These are phyloP conservation scores for Calonectria hongkongensis DNA, from an alignment of 2,329 filamentous ascomycete genomes.

Conservation along the genomic window DNA sequence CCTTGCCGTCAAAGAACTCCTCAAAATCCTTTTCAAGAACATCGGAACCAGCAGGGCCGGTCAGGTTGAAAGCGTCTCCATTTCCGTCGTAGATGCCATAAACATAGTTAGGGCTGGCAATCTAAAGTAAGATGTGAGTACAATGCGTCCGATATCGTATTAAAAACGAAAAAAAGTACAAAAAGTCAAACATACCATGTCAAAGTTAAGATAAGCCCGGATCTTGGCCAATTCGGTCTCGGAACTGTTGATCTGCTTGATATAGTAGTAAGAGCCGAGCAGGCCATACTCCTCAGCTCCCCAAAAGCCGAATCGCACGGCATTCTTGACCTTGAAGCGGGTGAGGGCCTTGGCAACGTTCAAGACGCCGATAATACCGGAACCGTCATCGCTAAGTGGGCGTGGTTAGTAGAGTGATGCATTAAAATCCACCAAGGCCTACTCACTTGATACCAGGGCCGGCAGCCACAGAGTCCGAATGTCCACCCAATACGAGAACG, in stretches of 20 bases:
- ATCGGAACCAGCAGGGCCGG: conserved; percentile 73
- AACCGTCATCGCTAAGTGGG: conserved; percentile 71
- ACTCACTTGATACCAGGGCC: conserved; percentile 75
- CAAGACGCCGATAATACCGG: conserved; percentile 69
- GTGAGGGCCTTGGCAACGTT: conserved; percentile 66
- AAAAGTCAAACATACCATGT: conserved; percentile 66
- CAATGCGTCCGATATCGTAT: not conserved
- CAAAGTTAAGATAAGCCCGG: conserved; percentile 74
- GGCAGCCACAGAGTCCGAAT: conserved; percentile 68
- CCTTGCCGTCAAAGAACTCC: conserved; percentile 69
- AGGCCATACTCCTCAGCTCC: conserved; percentile 71
- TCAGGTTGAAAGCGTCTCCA: conserved; percentile 75
- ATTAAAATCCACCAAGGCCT: fast-evolving
- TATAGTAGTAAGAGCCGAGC: conserved; percentile 70
- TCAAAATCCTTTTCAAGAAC: conserved; percentile 76
- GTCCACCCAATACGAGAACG: conserved; percentile 68
- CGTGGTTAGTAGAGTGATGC: conserved; percentile 8
- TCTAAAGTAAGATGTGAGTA: conserved; percentile 48
- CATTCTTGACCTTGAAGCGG: conserved; percentile 67
- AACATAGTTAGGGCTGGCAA: conserved; percentile 69
- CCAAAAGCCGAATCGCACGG: conserved; percentile 71
- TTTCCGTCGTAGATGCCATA: conserved; percentile 77
- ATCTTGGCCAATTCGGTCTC: conserved; percentile 70
- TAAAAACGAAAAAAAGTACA: too few species aligned
- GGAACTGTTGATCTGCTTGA: conserved; percentile 62